Base-by-base conservation (phyloP, 805 yeast species). In the Candida adriatica region DNA sequence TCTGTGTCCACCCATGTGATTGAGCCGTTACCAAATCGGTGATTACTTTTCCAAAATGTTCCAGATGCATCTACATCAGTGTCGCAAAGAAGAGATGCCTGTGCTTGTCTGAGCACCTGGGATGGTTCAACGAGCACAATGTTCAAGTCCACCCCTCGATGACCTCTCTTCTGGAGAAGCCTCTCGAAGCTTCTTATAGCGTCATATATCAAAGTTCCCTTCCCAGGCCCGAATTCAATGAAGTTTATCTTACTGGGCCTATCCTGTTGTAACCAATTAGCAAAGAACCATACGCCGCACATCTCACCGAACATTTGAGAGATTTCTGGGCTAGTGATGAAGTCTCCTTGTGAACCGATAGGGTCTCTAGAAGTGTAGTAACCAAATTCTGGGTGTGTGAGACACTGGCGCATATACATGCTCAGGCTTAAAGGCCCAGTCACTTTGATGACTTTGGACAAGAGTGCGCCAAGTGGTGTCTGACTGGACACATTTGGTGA, bases 271-370 rank as follows among this genome's bases (percentile, higher is more conserved):
- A 68, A 38, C 83, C 87, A 82, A 22, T 62, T 57, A 3, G 71
- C 60, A 38, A 61, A 73, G 35, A 66, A 61, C 85, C 94, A 85
- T 5, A 85, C 58, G 0, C 92, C 94, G 37, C 82, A 66, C 61
- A 82, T 71, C 52, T 85, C 94, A 14, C 95, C 95, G 61, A 84
- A 85, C 59, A 84, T 79, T 24, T 83, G 84, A 6, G 90, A 79
- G 30, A 85, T 82, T 55, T 85, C 95, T 0, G 95, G 95, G 0
- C 90, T 79, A 0, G 95, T 85, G 31, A 79, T 67, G 53, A 85
- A 85, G 54, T 85, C 95, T 5, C 94, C 94, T 6, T 56, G 51
- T 2, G 53, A 35, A 19, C 80, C 84, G 21, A 85, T 60, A 2
- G 94, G 94, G 44, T 84, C 79, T 39, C 77, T 60, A 4, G 83